Conservation (phyloP, 352 stramenopile genomes). For the Pythium sp. region DNA sequence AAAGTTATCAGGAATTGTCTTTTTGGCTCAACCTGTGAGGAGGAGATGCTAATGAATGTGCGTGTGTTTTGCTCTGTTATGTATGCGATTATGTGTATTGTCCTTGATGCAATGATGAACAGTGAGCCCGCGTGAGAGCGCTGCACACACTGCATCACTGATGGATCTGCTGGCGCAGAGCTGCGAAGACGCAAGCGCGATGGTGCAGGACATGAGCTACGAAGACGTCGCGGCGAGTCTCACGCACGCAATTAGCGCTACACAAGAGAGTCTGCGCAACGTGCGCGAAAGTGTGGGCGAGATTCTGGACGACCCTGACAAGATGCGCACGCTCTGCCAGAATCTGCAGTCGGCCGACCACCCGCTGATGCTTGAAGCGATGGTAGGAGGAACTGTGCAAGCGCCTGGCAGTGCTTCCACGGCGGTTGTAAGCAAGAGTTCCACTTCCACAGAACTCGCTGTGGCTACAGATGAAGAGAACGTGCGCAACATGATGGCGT, state of each 20-base stretch:
- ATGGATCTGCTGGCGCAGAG: constrained; percentile 64
- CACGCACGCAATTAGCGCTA: constrained; percentile 51
- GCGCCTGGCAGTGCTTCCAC: neutral
- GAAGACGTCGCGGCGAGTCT: constrained; percentile 53
- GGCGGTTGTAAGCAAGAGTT: neutral
- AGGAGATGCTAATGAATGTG: neutral
- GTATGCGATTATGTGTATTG: neutral
- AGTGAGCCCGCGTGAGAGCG: constrained; percentile 8
- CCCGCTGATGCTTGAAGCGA: constrained; percentile 31
- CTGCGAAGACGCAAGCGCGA: constrained; percentile 59
- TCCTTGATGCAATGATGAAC: neutral
- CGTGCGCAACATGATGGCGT: constrained; percentile 68
- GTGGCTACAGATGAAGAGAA: constrained; percentile 55
- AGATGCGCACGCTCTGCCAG: constrained; percentile 55
- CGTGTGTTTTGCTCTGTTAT: neutral
- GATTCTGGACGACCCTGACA: constrained; percentile 61
- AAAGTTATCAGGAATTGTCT: neutral
- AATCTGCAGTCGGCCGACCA: constrained; percentile 49
- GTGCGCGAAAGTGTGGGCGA: constrained; percentile 50
- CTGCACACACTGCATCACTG: constrained; percentile 39
- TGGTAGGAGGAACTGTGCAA: neutral
- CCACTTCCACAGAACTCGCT: constrained; percentile 17
- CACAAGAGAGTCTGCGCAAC: constrained; percentile 59
- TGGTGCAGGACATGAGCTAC: constrained; percentile 46
- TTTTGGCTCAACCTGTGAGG: neutral